Conservation (phyloP, 371 early-diverging fungal species). For the Mortierella sp. region DNA sequence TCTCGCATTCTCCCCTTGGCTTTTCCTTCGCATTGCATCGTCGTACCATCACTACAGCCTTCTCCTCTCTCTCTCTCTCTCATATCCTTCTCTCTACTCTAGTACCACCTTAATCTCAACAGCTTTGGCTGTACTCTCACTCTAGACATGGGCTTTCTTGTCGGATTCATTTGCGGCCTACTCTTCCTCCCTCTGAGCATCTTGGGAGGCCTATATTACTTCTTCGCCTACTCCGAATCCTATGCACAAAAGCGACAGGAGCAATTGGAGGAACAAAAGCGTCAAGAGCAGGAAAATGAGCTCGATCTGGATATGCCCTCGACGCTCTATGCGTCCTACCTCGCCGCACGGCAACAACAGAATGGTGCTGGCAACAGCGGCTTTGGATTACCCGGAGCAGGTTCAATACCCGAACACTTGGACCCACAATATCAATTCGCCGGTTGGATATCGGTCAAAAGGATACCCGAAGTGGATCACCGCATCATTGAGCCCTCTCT, state of each 20-base stretch:
- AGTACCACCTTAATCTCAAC: too few relatives aligned
- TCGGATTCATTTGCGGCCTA: constrained; percentile 43
- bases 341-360: constrained; percentile 14
- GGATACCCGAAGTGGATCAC: constrained; percentile 50
- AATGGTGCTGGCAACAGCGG: neutral
- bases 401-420: constrained; percentile 37
- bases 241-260: constrained; percentile 31
- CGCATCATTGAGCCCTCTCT: constrained; percentile 45
- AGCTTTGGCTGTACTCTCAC: neutral
- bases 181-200: constrained; percentile 34
- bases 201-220: constrained; percentile 30
- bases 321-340: constrained; percentile 39
- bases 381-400: constrained; percentile 12
- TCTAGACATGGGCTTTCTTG: constrained; percentile 37
- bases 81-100: too few relatives aligned
- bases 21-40: neutral
- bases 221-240: constrained; percentile 46
- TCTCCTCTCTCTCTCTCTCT: neutral
- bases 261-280: constrained; percentile 10
- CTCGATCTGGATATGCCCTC: constrained; percentile 38
- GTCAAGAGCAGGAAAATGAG: constrained; percentile 13
- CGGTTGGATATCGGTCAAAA: constrained; percentile 51
- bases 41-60: neutral
- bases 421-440: constrained; percentile 51
- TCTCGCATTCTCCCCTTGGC: too few relatives aligned